Evolutionary conservation across 345 rosid genomes (phyloP).

Genomic region (Citropsis articulata): DNA sequence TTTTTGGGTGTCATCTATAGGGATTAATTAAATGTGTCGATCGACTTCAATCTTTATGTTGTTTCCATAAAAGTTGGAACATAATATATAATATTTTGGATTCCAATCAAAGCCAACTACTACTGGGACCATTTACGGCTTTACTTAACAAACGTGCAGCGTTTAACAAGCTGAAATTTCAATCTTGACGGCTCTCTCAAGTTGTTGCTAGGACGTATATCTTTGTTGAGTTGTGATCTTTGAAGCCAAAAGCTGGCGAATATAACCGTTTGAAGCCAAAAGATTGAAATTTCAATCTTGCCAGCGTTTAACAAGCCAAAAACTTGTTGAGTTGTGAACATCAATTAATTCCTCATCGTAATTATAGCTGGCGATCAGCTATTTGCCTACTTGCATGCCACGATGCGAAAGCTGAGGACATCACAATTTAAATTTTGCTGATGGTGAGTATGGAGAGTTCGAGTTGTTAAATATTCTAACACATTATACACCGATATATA

Average conservation of each 20-base stretch:
- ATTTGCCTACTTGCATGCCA: no score
- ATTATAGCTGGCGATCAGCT: not conserved
- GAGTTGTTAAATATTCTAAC: no score
- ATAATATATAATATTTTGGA: slow-evolving; percentile 18
- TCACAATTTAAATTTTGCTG: not conserved
- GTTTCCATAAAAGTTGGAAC: slow-evolving; percentile 32
- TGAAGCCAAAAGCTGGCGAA: not conserved
- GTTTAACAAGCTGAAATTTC: not conserved
- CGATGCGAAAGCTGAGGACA: not conserved
- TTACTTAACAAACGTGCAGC: not conserved
- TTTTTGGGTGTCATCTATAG: not conserved
- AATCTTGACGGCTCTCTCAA: not conserved
- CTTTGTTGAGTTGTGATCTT: not conserved
- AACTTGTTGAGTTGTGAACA: no score
- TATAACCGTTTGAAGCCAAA: no score
- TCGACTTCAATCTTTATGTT: slow-evolving; percentile 23
- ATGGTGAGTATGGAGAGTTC: no score
- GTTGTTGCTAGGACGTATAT: not conserved
- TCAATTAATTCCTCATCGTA: not conserved
- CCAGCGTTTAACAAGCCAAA: no score
- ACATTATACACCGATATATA: not conserved
- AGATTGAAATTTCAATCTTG: no score
- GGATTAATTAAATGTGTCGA: slow-evolving; percentile 15
- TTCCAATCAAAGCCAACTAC: not conserved
- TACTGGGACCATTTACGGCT: not conserved